phyloP scores from a whole-genome alignment of 2,329 filamentous ascomycete genomes.

The Claviceps cyperi region DNA sequence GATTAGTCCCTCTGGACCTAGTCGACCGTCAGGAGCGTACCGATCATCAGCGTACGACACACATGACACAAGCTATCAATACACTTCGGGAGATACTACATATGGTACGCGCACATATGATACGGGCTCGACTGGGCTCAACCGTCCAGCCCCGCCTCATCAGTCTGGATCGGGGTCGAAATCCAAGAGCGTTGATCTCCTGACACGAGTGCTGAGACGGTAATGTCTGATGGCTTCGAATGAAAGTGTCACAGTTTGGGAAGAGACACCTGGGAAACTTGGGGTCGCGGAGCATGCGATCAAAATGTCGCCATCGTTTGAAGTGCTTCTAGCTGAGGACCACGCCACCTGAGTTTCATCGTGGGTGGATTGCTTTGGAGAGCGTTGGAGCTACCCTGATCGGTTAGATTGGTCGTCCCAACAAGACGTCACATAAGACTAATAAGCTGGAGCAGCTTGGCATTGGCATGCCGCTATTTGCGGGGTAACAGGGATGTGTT shows the following conservation, averaged over 20 bases:
- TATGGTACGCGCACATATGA: slow-evolving; percentile 21
- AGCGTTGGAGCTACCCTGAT: neutral
- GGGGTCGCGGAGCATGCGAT: too few relatives aligned
- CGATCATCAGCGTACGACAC: slow-evolving; percentile 29
- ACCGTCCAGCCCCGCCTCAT: slow-evolving; percentile 42
- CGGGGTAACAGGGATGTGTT: neutral
- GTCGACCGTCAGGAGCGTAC: slow-evolving; percentile 26
- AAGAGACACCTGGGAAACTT: neutral
- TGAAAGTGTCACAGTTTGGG: neutral
- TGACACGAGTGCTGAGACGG: slow-evolving; percentile 42
- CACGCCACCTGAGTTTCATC: too few relatives aligned
- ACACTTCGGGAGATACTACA: slow-evolving; percentile 24
- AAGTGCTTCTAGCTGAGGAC: too few relatives aligned
- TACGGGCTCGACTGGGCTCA: slow-evolving; percentile 22
- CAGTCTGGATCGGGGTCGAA: slow-evolving; percentile 39
- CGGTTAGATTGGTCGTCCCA: too few relatives aligned
- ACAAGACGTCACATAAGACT: neutral
- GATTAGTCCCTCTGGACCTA: slow-evolving; percentile 38
- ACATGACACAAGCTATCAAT: slow-evolving; percentile 31
- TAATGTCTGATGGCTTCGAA: slow-evolving; percentile 13
- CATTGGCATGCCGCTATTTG: neutral
- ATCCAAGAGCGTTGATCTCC: slow-evolving; percentile 48
- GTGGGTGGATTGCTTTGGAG: too few relatives aligned
- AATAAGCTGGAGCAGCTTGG: neutral
- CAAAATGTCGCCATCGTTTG: too few relatives aligned